Evolutionary conservation across 495 filamentous ascomycete genomes (phyloP).

Genomic region (Thozetella sp.): DNA sequence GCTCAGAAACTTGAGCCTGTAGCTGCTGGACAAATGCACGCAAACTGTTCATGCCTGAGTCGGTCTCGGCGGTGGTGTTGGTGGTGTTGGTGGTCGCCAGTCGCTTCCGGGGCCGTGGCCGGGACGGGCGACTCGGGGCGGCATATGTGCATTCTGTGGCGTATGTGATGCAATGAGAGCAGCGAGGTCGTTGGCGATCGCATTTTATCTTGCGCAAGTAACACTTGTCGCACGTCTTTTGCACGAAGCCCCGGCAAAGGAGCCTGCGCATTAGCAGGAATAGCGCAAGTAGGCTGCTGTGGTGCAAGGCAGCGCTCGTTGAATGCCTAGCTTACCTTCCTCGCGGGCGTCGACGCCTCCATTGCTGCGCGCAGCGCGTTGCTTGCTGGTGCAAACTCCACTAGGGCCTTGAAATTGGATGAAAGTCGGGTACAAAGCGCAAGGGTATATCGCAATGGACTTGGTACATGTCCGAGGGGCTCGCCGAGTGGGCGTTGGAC

Average conservation of each 20-base stretch:
- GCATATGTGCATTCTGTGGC: slow-evolving; percentile 11
- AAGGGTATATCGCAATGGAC: not conserved
- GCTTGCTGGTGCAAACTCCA: not conserved
- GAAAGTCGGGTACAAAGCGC: not conserved
- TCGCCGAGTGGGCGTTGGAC: not conserved
- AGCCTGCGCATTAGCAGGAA: not conserved
- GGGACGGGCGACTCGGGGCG: not conserved
- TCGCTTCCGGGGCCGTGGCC: not conserved
- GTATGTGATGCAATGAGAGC: slow-evolving; percentile 13
- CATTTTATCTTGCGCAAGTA: slow-evolving; percentile 13
- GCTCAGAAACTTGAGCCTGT: not conserved
- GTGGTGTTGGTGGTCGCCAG: not conserved
- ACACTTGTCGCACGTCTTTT: slow-evolving; percentile 15
- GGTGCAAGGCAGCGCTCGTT: not conserved
- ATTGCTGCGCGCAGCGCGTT: slow-evolving; percentile 14
- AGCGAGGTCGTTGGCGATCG: slow-evolving; percentile 11
- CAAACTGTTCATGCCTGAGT: not conserved
- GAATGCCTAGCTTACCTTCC: not conserved
- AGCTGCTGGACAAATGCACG: not conserved
- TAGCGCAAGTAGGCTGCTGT: not conserved
- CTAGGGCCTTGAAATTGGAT: not conserved
- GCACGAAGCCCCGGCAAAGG: not conserved
- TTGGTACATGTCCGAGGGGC: slow-evolving; percentile 4
- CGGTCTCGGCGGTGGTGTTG: not conserved
- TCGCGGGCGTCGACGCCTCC: not conserved